phyloP scores from a whole-genome alignment of 371 early-diverging fungal genomes.

The Saksenaea vasiformis region DNA sequence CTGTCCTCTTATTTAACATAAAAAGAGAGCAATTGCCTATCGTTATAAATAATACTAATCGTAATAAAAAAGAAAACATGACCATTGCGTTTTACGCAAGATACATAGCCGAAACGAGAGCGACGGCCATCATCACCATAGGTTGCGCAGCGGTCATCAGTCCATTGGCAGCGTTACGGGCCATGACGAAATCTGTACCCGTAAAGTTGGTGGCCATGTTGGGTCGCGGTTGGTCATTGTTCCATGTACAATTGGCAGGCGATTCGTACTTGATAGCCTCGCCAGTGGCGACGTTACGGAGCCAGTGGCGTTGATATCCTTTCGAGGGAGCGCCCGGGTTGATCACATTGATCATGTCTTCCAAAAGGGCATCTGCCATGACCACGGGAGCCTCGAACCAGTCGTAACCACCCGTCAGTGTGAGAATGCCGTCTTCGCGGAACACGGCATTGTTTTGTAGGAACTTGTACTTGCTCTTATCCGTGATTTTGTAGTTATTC shows the following conservation, averaged over 20 bases:
- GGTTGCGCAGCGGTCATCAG: neutral
- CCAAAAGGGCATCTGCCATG: slow-evolving; percentile 69
- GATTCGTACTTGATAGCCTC: slow-evolving; percentile 51
- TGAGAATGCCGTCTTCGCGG: slow-evolving; percentile 71
- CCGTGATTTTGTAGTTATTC: slow-evolving; percentile 53
- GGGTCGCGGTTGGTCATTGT: slow-evolving; percentile 49
- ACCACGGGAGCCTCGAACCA: slow-evolving; percentile 76
- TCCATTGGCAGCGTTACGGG: neutral
- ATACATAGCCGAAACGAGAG: neutral
- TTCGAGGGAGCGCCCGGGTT: slow-evolving; percentile 59
- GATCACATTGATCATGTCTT: slow-evolving; percentile 67
- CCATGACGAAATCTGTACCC: slow-evolving; percentile 23
- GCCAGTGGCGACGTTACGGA: slow-evolving; percentile 65
- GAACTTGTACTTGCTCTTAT: slow-evolving; percentile 59
- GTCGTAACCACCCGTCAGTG: slow-evolving; percentile 59
- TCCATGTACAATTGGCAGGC: slow-evolving; percentile 58
- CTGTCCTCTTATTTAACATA: slow-evolving; percentile 24
- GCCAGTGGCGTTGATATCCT: slow-evolving; percentile 58
- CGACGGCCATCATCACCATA: neutral
- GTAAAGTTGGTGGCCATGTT: slow-evolving; percentile 51
- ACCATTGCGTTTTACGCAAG: neutral
- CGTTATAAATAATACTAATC: neutral
- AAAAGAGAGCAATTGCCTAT: neutral
- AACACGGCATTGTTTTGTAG: slow-evolving; percentile 62
- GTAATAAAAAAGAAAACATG: neutral